These are phyloP conservation scores for Panicum virgatum DNA, from an alignment of 202 grass and related monocot genomes.

Conservation along the genomic window DNA sequence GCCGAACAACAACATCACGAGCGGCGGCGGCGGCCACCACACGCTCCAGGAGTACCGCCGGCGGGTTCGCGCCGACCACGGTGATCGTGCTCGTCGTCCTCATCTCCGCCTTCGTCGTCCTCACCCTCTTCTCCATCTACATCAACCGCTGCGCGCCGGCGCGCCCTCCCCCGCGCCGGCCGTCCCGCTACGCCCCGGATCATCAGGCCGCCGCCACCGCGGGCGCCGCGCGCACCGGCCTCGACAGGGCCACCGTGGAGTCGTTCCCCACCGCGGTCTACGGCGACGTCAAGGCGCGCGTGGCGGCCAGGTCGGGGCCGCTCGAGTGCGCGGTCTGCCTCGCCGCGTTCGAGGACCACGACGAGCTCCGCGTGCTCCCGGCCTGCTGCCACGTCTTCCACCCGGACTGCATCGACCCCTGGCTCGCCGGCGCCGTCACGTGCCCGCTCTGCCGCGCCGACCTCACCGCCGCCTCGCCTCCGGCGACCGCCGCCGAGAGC, in stretches of 20 bases:
- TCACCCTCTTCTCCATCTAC: constrained; percentile 70
- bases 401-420: constrained; percentile 59
- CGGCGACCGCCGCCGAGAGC: neutral
- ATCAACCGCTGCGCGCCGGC: constrained; percentile 47
- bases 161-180: neutral
- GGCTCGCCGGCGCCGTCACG: constrained; percentile 54
- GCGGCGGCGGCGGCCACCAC: neutral
- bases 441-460: constrained; percentile 75
- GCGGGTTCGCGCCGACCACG: constrained; percentile 62
- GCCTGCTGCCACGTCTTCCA: constrained; percentile 76
- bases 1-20: neutral
- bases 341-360: constrained; percentile 57
- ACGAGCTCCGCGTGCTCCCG: constrained; percentile 61
- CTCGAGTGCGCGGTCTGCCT: constrained; percentile 74
- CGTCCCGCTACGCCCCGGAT: neutral
- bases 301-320: constrained; percentile 23
- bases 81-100: constrained; percentile 48
- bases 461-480: constrained; percentile 19
- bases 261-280: constrained; percentile 55
- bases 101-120: constrained; percentile 44
- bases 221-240: constrained; percentile 17
- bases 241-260: constrained; percentile 48
- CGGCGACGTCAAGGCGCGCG: constrained; percentile 42
- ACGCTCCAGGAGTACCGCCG: neutral
- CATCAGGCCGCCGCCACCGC: neutral